Percentiles rank a stretch among this genome's conserved stretches.
phyloP scores from a whole-genome alignment of 2,329 filamentous ascomycete species.

The Talaromyces sp. region DNA sequence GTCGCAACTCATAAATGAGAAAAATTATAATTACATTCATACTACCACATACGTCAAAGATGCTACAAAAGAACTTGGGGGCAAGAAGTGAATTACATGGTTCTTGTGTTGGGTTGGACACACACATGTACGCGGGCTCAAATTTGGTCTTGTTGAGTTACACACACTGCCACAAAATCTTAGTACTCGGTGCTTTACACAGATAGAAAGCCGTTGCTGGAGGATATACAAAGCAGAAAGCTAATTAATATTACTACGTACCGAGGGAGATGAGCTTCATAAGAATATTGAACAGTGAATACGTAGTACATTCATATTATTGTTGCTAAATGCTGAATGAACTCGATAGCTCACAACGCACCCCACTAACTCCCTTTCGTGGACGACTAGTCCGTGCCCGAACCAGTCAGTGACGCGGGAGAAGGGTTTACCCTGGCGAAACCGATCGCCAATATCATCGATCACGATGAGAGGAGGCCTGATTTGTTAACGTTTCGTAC shows the following conservation, averaged over 20 bases:
- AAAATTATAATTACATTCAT: background rate
- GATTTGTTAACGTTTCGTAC: background rate
- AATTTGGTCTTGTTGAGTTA: background rate
- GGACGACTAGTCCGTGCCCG: background rate
- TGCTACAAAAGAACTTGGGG: background rate
- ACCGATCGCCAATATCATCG: background rate
- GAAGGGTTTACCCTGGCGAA: background rate
- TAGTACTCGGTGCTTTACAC: background rate
- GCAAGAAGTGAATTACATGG: background rate
- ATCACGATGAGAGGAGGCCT: background rate
- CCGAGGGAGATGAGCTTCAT: background rate
- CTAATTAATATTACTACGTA: background rate
- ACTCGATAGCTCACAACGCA: background rate
- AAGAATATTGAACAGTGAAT: too few species aligned
- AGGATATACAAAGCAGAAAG: too few species aligned
- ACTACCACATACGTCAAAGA: background rate
- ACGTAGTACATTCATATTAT: too few species aligned
- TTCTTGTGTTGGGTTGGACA: background rate
- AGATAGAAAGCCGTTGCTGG: too few species aligned
- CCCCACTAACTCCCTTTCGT: background rate
- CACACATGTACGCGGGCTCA: too few species aligned
- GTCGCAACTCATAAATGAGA: background rate
- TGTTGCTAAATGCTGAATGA: background rate
- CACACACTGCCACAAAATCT: background rate
- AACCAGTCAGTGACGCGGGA: background rate